Evolutionary conservation across 768 basidiomycete genomes (phyloP).

Genomic region (Lentinula lateritia): DNA sequence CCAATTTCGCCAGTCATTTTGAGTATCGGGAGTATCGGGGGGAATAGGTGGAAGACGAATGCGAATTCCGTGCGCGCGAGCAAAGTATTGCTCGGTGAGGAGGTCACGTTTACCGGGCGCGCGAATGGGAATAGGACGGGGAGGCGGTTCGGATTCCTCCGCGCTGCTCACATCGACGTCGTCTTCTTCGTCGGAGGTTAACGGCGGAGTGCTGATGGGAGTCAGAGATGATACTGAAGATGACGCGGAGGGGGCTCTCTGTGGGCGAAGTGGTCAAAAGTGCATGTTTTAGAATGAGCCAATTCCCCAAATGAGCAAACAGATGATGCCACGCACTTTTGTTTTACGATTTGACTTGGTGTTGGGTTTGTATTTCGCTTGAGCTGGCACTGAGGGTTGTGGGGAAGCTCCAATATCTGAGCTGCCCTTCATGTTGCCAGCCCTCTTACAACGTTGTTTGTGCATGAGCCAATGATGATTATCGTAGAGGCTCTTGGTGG

Average conservation of each 20-base stretch:
- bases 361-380: not conserved
- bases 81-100: slow-evolving; percentile 23
- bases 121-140: slow-evolving; percentile 9
- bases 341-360: not conserved
- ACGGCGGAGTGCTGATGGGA: slow-evolving; percentile 25
- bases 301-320: not conserved
- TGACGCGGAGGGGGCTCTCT: slow-evolving; percentile 19
- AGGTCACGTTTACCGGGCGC: not conserved
- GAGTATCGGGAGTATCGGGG: not conserved
- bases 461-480: slow-evolving; percentile 66
- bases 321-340: not conserved
- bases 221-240: slow-evolving; percentile 25
- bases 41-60: not conserved
- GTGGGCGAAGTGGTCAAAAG: not conserved
- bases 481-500: slow-evolving; percentile 61
- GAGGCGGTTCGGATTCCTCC: not conserved
- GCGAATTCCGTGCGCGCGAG: slow-evolving; percentile 12
- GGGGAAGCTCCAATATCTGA: slow-evolving; percentile 7
- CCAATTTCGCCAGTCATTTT: slow-evolving; percentile 32
- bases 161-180: slow-evolving; percentile 10
- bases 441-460: slow-evolving; percentile 50
- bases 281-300: not conserved
- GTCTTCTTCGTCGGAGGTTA: slow-evolving; percentile 30
- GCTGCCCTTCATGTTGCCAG: slow-evolving; percentile 15
- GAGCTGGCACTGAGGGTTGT: not conserved